A percentile compares a stretch with the other conserved stretches of the same genome.
Conservation (phyloP, 2,329 filamentous ascomycete genomes). For the Chalara sp. region DNA sequence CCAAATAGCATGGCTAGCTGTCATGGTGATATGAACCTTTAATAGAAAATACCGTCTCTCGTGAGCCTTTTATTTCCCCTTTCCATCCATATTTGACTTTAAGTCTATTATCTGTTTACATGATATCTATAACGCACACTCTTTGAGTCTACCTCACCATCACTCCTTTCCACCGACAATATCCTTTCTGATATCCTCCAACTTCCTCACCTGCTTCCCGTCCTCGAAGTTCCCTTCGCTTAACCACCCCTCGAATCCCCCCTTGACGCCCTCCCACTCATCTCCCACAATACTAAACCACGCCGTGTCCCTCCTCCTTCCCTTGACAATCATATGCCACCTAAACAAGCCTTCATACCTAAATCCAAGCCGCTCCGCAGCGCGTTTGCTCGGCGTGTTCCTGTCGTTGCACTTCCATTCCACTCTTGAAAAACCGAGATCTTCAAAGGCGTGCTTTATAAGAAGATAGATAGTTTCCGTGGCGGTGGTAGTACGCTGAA, state of each 20-base stretch:
- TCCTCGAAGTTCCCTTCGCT: constrained; percentile 34
- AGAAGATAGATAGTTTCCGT: constrained; percentile 54
- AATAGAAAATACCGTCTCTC: too few species aligned
- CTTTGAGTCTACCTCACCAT: too few species aligned
- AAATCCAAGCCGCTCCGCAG: constrained; percentile 53
- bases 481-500: constrained; percentile 47
- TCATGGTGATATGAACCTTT: too few species aligned
- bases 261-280: constrained; percentile 45
- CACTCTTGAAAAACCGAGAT: constrained; percentile 46
- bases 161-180: too few species aligned
- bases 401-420: constrained; percentile 59
- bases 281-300: constrained; percentile 53
- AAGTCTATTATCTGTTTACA: too few species aligned
- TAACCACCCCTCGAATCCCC: constrained; percentile 48
- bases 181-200: background rate
- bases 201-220: background rate
- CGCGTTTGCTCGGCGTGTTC: constrained; percentile 46
- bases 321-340: constrained; percentile 54
- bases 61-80: too few species aligned
- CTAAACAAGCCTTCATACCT: constrained; percentile 52
- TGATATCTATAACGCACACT: too few species aligned
- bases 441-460: constrained; percentile 45
- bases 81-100: too few species aligned
- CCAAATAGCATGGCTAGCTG: too few species aligned
- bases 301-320: constrained; percentile 48